phyloP scores from a whole-genome alignment of 768 basidiomycete species.

The Serendipita sp. region DNA sequence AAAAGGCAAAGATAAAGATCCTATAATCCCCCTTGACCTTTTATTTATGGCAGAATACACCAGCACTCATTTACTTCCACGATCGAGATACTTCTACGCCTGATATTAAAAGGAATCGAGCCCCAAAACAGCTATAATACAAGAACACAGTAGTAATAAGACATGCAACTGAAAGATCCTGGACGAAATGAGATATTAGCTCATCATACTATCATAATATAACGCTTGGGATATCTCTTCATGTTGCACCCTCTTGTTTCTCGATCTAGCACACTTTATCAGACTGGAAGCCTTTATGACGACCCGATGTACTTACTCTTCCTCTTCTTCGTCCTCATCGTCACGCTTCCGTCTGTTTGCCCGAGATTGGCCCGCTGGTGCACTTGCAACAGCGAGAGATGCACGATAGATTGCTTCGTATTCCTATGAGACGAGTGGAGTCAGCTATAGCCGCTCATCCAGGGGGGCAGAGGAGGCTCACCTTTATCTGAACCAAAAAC shows the following conservation, averaged over 20 bases:
- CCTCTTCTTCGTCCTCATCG: slow-evolving; percentile 48
- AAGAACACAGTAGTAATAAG: background rate
- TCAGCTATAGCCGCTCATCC: background rate
- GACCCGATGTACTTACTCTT: slow-evolving; percentile 21
- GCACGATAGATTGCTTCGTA: slow-evolving; percentile 88
- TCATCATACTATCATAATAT: slow-evolving; percentile 4
- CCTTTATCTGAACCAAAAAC: slow-evolving; percentile 86
- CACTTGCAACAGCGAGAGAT: slow-evolving; percentile 41
- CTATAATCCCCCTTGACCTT: slow-evolving; percentile 26
- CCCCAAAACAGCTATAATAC: background rate
- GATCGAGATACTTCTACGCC: background rate
- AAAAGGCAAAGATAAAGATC: slow-evolving; percentile 67
- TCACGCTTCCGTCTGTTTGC: slow-evolving; percentile 46
- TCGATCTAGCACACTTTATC: background rate
- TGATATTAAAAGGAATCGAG: background rate
- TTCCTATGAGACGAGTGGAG: slow-evolving; percentile 36
- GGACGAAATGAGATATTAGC: background rate
- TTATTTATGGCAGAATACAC: background rate
- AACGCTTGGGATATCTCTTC: background rate
- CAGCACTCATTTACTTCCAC: background rate
- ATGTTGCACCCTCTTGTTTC: background rate
- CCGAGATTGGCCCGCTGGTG: slow-evolving; percentile 26
- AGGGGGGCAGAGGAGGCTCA: slow-evolving; percentile 15
- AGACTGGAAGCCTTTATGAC: background rate
- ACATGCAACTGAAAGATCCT: background rate